Base-by-base conservation (phyloP, 306 rosid species). In the Bauhinia variegata region DNA sequence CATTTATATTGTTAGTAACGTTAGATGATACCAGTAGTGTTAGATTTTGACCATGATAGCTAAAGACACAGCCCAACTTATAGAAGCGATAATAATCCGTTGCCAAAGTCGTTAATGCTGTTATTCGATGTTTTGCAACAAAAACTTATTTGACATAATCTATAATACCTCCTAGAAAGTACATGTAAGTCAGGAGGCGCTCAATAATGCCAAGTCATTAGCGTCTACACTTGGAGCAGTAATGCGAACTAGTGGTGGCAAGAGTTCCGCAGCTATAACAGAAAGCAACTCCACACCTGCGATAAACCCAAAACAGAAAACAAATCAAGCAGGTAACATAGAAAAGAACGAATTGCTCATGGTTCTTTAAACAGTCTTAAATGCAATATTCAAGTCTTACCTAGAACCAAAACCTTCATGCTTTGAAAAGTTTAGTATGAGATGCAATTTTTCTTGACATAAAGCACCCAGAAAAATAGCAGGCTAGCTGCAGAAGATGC, bases 271-370 rank as follows among this genome's bases (percentile, higher is more conserved):
- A 83, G 30, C 37, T 53, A 76, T 83, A 83, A 60, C 84, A 83
- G 72, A 83, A 83, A 30, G 77, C 77, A 30, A 8, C 4, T 30
- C 84, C 87, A 68, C 87, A 83, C 75, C 87, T 83, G 82, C 49
- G 23, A 33, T 34, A 7, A 79, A 23, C 55, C 23, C 54, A 62
- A 56, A 31, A 78, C 19, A 28, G 6, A 70, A 51, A 67, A 43
- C 30, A 49, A 54, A 54, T 54, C 19, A 38, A 63, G 30, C 9
- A 60, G 2, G 37, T 42, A 67, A 46, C 18, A 59, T 13, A 34
- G 15, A 36, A 49, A 43, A 28, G 8, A 74, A 55, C 37, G 1
- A 36, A 68, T 50, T 70, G 13, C 44, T 15, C 31, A 30, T 32
- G 5, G 8, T 50, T n/a, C 13, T 7, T 4, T 18, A 5, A 11